Evolutionary conservation across 1,284 basidiomycete genomes (phyloP).

Genomic region (Apiotrichum mycotoxinovorans): DNA sequence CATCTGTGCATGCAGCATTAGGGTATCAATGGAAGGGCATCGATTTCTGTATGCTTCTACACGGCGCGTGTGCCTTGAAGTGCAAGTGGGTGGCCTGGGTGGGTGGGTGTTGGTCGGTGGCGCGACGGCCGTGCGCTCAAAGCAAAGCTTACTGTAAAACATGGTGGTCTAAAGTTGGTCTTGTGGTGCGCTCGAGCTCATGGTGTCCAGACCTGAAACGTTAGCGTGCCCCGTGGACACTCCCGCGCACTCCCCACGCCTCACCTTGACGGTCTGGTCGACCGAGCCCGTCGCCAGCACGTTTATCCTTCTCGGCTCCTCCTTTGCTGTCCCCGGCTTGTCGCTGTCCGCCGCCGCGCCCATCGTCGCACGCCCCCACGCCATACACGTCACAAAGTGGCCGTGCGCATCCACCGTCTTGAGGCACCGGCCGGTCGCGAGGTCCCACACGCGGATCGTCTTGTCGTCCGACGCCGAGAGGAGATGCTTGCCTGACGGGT

Average conservation of each 20-base stretch:
- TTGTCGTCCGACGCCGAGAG: constrained; percentile 87
- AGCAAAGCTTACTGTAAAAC: too few species aligned
- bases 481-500: constrained; percentile 78
- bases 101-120: not conserved
- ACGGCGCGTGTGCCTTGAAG: not conserved
- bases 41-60: constrained; percentile 7
- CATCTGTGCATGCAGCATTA: constrained; percentile 8
- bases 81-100: not conserved
- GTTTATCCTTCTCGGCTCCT: constrained; percentile 63
- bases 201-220: constrained; percentile 7
- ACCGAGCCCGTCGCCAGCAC: constrained; percentile 77
- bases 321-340: constrained; percentile 31
- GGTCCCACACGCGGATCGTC: constrained; percentile 83
- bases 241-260: constrained; percentile 1
- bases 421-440: constrained; percentile 69
- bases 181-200: not conserved
- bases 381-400: constrained; percentile 77
- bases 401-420: constrained; percentile 81
- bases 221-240: not conserved
- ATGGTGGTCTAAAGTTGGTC: too few species aligned
- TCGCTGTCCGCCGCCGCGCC: constrained; percentile 28
- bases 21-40: constrained; percentile 7
- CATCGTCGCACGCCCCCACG: constrained; percentile 67
- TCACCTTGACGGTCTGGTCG: constrained; percentile 60
- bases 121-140: not conserved